Evolutionary conservation across 257 asterid genomes (phyloP).

Genomic region (Galeopsis tetrahit): DNA sequence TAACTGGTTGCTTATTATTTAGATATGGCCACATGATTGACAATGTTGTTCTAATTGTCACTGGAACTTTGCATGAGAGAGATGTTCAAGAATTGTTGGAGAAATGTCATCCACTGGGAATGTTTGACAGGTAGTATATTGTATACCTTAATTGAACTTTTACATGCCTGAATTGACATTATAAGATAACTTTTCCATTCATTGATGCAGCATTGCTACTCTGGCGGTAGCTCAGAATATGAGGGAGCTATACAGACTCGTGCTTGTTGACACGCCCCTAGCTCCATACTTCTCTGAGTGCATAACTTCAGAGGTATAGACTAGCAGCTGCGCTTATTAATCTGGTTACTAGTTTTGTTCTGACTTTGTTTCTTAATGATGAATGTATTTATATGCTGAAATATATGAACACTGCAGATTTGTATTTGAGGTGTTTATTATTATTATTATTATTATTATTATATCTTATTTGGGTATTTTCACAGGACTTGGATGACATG

Average conservation of each 20-base stretch:
- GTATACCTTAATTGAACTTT: slow-evolving; percentile 20
- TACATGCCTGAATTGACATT: slow-evolving; percentile 8
- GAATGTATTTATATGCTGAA: slow-evolving; percentile 20
- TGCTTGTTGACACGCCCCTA: slow-evolving; percentile 93
- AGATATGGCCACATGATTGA: slow-evolving; percentile 98
- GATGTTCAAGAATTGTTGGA: slow-evolving; percentile 94
- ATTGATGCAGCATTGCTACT: slow-evolving; percentile 73
- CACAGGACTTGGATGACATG: slow-evolving; percentile 95
- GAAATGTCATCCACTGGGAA: slow-evolving; percentile 96
- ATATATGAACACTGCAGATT: slow-evolving; percentile 6
- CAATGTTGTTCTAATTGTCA: slow-evolving; percentile 89
- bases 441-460: background rate
- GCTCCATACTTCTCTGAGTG: slow-evolving; percentile 98
- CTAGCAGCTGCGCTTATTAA: slow-evolving; percentile 4
- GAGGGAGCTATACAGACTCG: slow-evolving; percentile 94
- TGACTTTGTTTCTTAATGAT: background rate
- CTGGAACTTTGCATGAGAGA: slow-evolving; percentile 96
- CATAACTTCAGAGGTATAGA: slow-evolving; percentile 84
- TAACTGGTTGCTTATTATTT: slow-evolving; percentile 30
- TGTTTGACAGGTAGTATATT: slow-evolving; percentile 85
- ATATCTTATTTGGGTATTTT: slow-evolving; percentile 23
- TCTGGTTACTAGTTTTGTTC: slow-evolving; percentile 6
- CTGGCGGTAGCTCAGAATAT: slow-evolving; percentile 93
- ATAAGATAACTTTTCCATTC: slow-evolving; percentile 30
- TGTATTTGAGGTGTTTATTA: slow-evolving; percentile 9